These are phyloP conservation scores for Metschnikowia drakensbergensis DNA, from an alignment of 805 yeast genomes.

Conservation along the genomic window DNA sequence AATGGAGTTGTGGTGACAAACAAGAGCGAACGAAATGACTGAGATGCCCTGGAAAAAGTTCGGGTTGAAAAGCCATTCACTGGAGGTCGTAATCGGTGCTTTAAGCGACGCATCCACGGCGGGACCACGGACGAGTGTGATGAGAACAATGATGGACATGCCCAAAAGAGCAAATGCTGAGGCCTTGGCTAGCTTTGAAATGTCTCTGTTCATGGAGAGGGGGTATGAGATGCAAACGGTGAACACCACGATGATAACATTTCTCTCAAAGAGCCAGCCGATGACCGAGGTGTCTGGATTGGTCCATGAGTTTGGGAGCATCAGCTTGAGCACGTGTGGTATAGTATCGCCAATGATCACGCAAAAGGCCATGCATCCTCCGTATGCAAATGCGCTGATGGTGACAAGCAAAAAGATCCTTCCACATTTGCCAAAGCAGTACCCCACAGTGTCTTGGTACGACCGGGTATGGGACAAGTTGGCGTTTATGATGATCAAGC, in stretches of 20 bases:
- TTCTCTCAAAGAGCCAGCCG: conserved; percentile 58
- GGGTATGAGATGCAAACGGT: conserved; percentile 79
- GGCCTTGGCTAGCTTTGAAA: conserved; percentile 81
- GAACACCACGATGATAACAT: conserved; percentile 65
- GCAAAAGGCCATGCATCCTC: conserved; percentile 91
- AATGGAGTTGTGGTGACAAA: conserved; percentile 92
- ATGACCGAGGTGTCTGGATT: conserved; percentile 26
- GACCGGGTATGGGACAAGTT: conserved; percentile 70
- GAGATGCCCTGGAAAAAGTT: conserved; percentile 84
- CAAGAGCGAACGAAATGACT: conserved; percentile 93
- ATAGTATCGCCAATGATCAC: conserved; percentile 93
- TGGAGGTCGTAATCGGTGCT: conserved; percentile 43
- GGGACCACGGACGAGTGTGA: conserved; percentile 76
- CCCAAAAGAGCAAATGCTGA: conserved; percentile 81
- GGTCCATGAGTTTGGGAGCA: conserved; percentile 48
- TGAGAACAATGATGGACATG: conserved; percentile 72
- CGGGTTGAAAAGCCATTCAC: conserved; percentile 48
- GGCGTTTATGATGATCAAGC: conserved; percentile 78
- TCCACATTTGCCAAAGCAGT: conserved; percentile 75
- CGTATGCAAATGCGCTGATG: conserved; percentile 87
- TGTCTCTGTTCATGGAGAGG: conserved; percentile 72
- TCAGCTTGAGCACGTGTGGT: conserved; percentile 77
- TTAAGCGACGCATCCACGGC: conserved; percentile 43
- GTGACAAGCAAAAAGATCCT: conserved; percentile 62
- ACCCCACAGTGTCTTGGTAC: conserved; percentile 80